These are phyloP conservation scores for Elsinoe fawcettii DNA, from an alignment of 2,329 filamentous ascomycete genomes.

Conservation along the genomic window DNA sequence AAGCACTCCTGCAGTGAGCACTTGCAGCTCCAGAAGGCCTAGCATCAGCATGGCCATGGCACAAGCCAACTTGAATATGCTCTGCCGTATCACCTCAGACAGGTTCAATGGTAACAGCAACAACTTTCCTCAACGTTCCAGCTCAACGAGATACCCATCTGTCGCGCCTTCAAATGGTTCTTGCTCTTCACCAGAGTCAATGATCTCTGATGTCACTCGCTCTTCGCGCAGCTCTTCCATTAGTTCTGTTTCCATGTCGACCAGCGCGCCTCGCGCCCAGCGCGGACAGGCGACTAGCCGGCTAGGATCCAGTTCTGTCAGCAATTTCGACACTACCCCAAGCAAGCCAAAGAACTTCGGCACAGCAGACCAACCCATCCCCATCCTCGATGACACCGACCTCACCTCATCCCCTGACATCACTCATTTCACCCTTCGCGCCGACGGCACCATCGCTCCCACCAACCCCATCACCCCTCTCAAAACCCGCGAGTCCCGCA, in stretches of 20 bases:
- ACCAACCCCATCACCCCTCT: slow-evolving; percentile 3
- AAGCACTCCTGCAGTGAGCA: slow-evolving; percentile 56
- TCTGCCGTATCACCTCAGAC: slow-evolving; percentile 51
- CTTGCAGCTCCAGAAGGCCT: slow-evolving; percentile 43
- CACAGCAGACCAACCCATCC: slow-evolving; percentile 23
- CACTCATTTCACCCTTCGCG: slow-evolving; percentile 25
- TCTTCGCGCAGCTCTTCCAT: slow-evolving; percentile 50
- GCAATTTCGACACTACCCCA: slow-evolving; percentile 19
- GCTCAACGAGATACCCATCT: slow-evolving; percentile 27
- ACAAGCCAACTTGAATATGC: slow-evolving; percentile 46
- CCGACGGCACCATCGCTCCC: background rate
- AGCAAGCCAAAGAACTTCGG: slow-evolving; percentile 24
- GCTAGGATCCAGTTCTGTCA: slow-evolving; percentile 37
- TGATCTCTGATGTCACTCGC: slow-evolving; percentile 52
- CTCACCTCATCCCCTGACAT: slow-evolving; percentile 26
- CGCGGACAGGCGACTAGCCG: slow-evolving; percentile 46
- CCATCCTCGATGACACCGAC: slow-evolving; percentile 27
- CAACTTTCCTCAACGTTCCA: slow-evolving; percentile 40
- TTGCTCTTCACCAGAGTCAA: slow-evolving; percentile 49
- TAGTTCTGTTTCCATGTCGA: slow-evolving; percentile 41
- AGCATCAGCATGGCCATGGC: slow-evolving; percentile 54
- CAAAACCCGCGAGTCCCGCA: slow-evolving; percentile 21
- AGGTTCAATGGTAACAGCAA: slow-evolving; percentile 31
- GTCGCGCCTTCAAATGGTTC: slow-evolving; percentile 45
- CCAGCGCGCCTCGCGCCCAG: slow-evolving; percentile 47